Evolutionary conservation across 306 rosid genomes (phyloP), one percentile per base, ranked within the genome.

Genomic region (Glycyrrhiza uralensis): DNA sequence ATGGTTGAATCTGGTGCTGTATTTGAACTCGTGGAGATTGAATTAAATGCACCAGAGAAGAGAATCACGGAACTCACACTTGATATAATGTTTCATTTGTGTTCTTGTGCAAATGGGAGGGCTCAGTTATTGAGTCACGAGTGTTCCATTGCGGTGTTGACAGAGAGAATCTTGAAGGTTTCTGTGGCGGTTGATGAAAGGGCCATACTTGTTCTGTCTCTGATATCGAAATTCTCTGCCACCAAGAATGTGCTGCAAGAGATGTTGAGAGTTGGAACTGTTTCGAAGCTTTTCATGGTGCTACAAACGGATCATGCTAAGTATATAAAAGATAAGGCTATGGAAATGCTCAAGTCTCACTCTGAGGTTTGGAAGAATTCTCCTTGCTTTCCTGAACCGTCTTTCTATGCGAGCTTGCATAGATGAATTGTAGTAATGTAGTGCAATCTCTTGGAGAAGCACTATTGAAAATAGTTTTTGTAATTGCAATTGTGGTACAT

Each of bases 61-160:
- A 73, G 77, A 38, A 69, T 70, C 6, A 79, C 81, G 0, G 97
- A 90, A 58, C 79, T 86, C 1, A 78, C 79, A 5, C 33, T 90
- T 0, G 82, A 82, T 0, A 71, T 81, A 7, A 11, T 91, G 0
- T 83, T 81, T 18, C 83, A 85, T 17, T 11, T 91, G 44, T 91
- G 97, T 50, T 73, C 77, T 1, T 83, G 84, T 46, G 90, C 97
- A 0, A 86, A 84, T 4, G 97, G 97, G 1, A 81, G 97, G 20
- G 89, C 90, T 42, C 73, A 71, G 81, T 76, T 91, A 57, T 3
- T 87, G 18, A 54, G 80, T 36, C 97, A 91, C 18, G 77, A 71
- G 23, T 95, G 77, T 5, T 74, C 90, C 41, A 39, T 91, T 17
- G 84, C 72, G 0, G 66, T 77, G 33, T 81, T 91, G 14, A 78